Percentiles rank a stretch among this genome's conserved stretches.
These are phyloP conservation scores for Vitis hybrid DNA, from an alignment of 177 flowering plant genomes.

Conservation along the genomic window DNA sequence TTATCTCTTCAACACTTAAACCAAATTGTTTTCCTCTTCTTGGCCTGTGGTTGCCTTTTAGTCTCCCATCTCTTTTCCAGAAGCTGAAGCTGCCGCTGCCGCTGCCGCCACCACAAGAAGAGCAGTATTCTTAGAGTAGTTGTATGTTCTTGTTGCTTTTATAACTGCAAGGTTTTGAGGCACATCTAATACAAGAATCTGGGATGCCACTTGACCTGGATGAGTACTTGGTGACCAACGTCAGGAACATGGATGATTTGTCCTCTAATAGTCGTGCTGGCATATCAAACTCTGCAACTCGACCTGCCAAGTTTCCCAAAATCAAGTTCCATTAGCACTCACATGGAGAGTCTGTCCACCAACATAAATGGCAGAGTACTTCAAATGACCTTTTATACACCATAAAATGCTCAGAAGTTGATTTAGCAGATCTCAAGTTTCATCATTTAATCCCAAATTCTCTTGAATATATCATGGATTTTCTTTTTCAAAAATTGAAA, in stretches of 20 bases:
- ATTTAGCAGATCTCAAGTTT: too few relatives aligned
- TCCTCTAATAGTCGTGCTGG: constrained; percentile 79
- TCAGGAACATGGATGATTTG: constrained; percentile 87
- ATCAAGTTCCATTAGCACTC: too few relatives aligned
- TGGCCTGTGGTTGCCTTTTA: too few relatives aligned
- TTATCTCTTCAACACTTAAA: background rate
- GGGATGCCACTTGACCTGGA: constrained; percentile 79
- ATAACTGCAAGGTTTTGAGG: constrained; percentile 1
- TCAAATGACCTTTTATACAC: too few relatives aligned
- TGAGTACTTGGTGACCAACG: constrained; percentile 85
- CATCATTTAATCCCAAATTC: too few relatives aligned
- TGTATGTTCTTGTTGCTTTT: constrained; percentile 8
- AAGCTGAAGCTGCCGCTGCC: too few relatives aligned
- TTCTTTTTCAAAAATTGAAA: too few relatives aligned
- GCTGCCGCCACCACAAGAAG: too few relatives aligned
- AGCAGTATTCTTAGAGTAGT: background rate
- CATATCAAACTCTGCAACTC: constrained; percentile 85
- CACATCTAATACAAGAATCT: constrained; percentile 46
- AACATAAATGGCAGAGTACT: too few relatives aligned
- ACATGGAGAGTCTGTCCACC: too few relatives aligned
- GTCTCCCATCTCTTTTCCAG: background rate
- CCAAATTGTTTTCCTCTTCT: constrained; percentile 4
- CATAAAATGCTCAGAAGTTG: too few relatives aligned
- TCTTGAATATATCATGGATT: too few relatives aligned
- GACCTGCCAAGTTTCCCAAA: constrained; percentile 55